Evolutionary conservation across 2,329 filamentous ascomycete species (phyloP).

Genomic region (Didymella glomerata): DNA sequence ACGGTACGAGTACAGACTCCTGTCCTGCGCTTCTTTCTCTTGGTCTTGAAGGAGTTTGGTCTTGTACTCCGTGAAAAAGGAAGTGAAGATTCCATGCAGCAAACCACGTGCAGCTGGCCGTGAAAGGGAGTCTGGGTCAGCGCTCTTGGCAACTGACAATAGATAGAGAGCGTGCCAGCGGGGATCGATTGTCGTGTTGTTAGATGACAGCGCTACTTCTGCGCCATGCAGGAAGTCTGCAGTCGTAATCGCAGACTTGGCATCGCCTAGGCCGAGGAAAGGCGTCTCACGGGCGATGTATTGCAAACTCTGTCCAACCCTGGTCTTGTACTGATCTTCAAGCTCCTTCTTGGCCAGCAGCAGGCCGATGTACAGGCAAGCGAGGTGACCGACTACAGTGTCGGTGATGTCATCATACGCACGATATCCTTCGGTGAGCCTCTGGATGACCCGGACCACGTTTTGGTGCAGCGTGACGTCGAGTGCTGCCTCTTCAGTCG

Average conservation of each 20-base stretch:
- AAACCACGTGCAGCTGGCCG: constrained; percentile 46
- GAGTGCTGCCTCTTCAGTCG: constrained; percentile 34
- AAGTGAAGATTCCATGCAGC: constrained; percentile 73
- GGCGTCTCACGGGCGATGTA: constrained; percentile 43
- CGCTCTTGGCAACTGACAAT: constrained; percentile 36
- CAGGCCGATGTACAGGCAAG: constrained; percentile 79
- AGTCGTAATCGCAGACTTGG: constrained; percentile 25
- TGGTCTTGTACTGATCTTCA: constrained; percentile 25
- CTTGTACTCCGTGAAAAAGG: constrained; percentile 82
- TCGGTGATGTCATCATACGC: constrained; percentile 86
- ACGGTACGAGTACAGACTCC: constrained; percentile 82
- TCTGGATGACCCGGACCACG: constrained; percentile 72
- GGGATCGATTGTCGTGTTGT: constrained; percentile 39
- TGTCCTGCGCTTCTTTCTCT: constrained; percentile 74
- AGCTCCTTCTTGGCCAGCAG: constrained; percentile 58
- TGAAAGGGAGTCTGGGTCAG: constrained; percentile 30
- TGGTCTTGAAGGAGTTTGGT: constrained; percentile 78
- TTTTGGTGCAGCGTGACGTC: constrained; percentile 59
- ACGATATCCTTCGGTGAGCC: constrained; percentile 74
- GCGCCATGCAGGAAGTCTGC: constrained; percentile 27
- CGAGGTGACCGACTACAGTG: constrained; percentile 80
- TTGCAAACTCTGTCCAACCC: constrained; percentile 29
- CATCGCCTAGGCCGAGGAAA: constrained; percentile 40
- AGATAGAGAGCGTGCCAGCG: constrained; percentile 49
- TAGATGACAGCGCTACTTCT: constrained; percentile 33